A percentile compares a stretch with the other conserved stretches of the same genome.
Evolutionary conservation across 1,284 basidiomycete species (phyloP).

Genomic region (Cutaneotrichosporon mucoides): DNA sequence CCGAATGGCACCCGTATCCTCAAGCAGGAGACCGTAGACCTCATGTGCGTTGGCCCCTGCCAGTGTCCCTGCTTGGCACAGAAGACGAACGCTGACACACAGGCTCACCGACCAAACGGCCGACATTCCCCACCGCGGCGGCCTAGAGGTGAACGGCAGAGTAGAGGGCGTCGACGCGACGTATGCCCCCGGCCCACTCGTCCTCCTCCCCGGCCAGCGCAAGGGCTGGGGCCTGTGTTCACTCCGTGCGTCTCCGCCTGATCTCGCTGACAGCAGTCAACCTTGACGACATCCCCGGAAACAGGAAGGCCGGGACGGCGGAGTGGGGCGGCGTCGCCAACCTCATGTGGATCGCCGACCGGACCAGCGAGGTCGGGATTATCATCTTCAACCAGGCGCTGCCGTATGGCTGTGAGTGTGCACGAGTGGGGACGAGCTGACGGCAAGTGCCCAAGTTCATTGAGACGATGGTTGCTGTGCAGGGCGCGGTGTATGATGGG

Average conservation of each 20-base stretch:
- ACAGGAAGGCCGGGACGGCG: slow-evolving; percentile 19
- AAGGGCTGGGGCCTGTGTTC: slow-evolving; percentile 27
- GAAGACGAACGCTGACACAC: too few species aligned
- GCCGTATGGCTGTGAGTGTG: slow-evolving; percentile 1
- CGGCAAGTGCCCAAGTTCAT: too few species aligned
- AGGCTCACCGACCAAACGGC: slow-evolving; percentile 21
- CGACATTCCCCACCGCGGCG: slow-evolving; percentile 16
- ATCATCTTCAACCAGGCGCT: not conserved
- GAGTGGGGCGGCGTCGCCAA: slow-evolving; percentile 28
- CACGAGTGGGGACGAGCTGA: too few species aligned
- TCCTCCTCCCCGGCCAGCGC: slow-evolving; percentile 10
- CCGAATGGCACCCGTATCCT: slow-evolving; percentile 18
- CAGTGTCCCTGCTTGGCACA: not conserved
- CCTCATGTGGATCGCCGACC: slow-evolving; percentile 26
- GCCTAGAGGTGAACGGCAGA: slow-evolving; percentile 10
- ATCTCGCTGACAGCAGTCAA: slow-evolving; percentile 11
- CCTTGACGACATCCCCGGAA: slow-evolving; percentile 21
- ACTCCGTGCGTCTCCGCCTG: slow-evolving; percentile 16
- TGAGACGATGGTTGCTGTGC: too few species aligned
- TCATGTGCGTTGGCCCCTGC: slow-evolving; percentile 7
- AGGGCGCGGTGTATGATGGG: too few species aligned
- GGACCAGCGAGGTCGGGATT: not conserved
- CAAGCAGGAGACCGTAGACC: slow-evolving; percentile 2
- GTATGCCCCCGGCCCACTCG: not conserved
- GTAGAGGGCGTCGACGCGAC: slow-evolving; percentile 1